Evolutionary conservation across 2,329 filamentous ascomycete species (phyloP), one percentile per base, ranked within the genome.

Genomic region (Cercospora berteroae): DNA sequence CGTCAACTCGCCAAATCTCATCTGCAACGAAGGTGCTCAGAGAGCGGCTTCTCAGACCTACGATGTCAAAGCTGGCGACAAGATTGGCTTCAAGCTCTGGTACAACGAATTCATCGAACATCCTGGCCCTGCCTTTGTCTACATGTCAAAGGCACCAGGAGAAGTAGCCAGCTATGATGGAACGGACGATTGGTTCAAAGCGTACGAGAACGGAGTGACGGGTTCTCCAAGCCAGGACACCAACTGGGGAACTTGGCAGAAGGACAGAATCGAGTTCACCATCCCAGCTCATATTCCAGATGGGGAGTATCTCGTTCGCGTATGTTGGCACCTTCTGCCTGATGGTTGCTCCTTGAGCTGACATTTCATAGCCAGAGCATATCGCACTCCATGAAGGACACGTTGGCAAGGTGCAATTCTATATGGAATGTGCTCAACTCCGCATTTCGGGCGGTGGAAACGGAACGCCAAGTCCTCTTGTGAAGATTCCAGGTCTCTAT

Each of bases 401-500:
- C 42, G 67, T 65, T 27, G 69, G 69, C 16, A 67, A 69, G 63
- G 44, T 67, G 3, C 65, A 69, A 36, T 71, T 69, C 60, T 71
- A 65, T 42, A 60, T 60, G 39, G 65, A 68, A 55, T 73, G 72
- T 55, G 72, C 67, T 42, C 72, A 73, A 44, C 50, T 73, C 33
- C 59, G 63, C 42, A 62, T 73, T 59, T 55, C 64, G 31, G 69
- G 70, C n/a, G 71, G 71, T 18, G 68, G 69, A 12, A 64, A 27
- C 42, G 68, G 69, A 33, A n/a, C 52, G 52, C 71, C 72, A 16
- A 62, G 64, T 42, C 69, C 69, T 5, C 55, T 67, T n/a, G 67
- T 69, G 31, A 65, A 70, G 60, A 68, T 71, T 59, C 72, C 71
- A 0, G 72, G 71, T 52, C 52, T 71, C n/a, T 73, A 73, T 67